Evolutionary conservation across 306 rosid genomes (phyloP), one percentile per base, ranked within the genome.

Genomic region (Vigna hirtella): DNA sequence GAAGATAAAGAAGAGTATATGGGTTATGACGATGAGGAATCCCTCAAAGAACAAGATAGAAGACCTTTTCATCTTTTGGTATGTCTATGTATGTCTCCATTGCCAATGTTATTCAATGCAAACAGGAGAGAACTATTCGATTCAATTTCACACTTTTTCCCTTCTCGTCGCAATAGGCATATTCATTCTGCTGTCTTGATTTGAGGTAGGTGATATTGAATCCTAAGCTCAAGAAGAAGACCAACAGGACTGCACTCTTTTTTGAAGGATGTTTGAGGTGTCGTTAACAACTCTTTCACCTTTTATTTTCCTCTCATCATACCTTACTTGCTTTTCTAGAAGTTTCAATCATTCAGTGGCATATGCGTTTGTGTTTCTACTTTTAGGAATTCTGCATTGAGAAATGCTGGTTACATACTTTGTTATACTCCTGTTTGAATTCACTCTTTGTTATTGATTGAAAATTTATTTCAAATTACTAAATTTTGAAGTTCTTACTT

Each of bases 241-340:
- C 89, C 86, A 84, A 89, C 77, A 88, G 74, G 84, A 90, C 93
- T 68, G 98, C 97, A 7, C 72, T 90, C 6, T 93, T 90, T 77
- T 93, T 91, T 76, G 94, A 93, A 90, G 98, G 97, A 48, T 93
- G 98, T 81, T 85, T 93, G 74, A 93, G 98, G 98, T 93, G 26
- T 71, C 9, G 13, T 34, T 28, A 6, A 28, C 58, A n/a, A 40
- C 0, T 9, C 11, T 7, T 40, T 40, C 45, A 40, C 45, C 45
- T 8, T 7, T 40, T 40, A 11, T 40, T 40, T 40, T 40, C 57
- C 4, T 49, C 1, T 38, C 17, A 10, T 17, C 15, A 40, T 20
- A 10, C 45, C 9, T 8, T 40, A 8, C 66, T 61, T 74, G 42
- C 53, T 83, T 58, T 73, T 14, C 38, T 14, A 12, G 49, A 28